Base-by-base conservation (phyloP, 2,329 filamentous ascomycete genomes). In the Berkeleyomyces rouxiae region DNA sequence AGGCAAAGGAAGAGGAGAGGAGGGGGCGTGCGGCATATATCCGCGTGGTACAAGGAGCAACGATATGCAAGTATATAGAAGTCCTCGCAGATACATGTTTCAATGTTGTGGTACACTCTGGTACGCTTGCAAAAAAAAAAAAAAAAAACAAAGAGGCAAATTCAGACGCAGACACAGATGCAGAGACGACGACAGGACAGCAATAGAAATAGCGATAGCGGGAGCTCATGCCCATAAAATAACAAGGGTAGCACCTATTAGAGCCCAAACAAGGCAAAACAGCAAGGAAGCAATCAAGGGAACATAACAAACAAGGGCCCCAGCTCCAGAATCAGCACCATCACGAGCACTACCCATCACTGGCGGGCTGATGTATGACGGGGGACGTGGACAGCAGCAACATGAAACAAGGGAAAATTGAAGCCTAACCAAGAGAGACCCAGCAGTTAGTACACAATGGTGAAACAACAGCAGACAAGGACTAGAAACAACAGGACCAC, bases 391-490 rank as follows among this genome's bases (percentile, higher is more conserved):
- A 55, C 49, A 55, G 7, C 23, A 55, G 7, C 23, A 55, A 55
- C 49, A 37, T 55, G 49, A 55, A 55, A 55, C 49, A 23, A 23
- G 2, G 23, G 2, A 23, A 23, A 23, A 23, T 23, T 23, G 49
- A 31, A n/a, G 49, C 10, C 23, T 31, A 55, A 36, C 37, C n/a
- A 36, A 33, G 31, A 55, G 31, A 55, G 49, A 33, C 13, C 13
- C 33, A 55, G 49, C 49, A 55, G 33, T 33, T 55, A 33, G 49
- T 33, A 55, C 33, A 55, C 36, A 13, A 55, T 55, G 49, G 49
- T 55, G 49, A 55, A 55, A 55, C 49, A 55, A 55, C 36, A 55
- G 49, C 49, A 4, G 49, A 55, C 49, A 55, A 33, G 49, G 49
- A n/a, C 31, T n/a, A 55, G 49, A 55, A 55, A 55, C 49, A 55